Evolutionary conservation across 192 early-diverging fungal genomes (phyloP), one percentile per base, ranked within the genome.

Genomic region (Backusella westeae): DNA sequence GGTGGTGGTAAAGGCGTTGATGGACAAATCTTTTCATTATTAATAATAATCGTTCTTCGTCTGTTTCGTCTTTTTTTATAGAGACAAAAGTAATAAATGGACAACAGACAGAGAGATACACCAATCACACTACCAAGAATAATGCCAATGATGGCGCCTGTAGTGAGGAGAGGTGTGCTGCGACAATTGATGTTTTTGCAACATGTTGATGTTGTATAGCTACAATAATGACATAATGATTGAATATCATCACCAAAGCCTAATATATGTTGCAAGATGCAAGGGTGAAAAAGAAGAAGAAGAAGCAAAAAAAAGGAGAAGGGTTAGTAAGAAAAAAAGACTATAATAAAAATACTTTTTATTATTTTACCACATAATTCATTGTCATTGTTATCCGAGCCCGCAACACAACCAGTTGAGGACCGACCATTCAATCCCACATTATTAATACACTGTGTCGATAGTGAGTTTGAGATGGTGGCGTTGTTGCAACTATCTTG

Each of bases 191-290:
- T 29, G 12, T 53, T 34, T 36, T 72, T 49, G 35, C 77, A 78
- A 14, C 77, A 78, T 12, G 56, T 6, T 19, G 49, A 71, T 35
- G 65, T 78, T 38, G 65, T 32, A 72, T 42, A 23, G 21, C 21
- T 71, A 35, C 77, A 78, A 46, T 73, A 78, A 71, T 39, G 42
- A 35, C 77, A 78, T 15, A 78, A 21, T 9, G 77, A 67, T 56
- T 66, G 56, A 9, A 46, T 34, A 67, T 78, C 77, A 32, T 78
- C 34, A 36, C 71, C 42, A 67, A 78, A 78, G 4, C 77, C 77
- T 78, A 26, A 38, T 39, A 35, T 23, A 21, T 17, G 4, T 21
- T 52, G 34, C 19, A 9, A 29, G 26, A 63, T 63, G 56, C 23
- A 63, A 63, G 56, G 56, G 56, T 63, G 19, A 63, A 59, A 59